Evolutionary conservation across 495 filamentous ascomycete genomes (phyloP).

Genomic region (Echria macrotheca): DNA sequence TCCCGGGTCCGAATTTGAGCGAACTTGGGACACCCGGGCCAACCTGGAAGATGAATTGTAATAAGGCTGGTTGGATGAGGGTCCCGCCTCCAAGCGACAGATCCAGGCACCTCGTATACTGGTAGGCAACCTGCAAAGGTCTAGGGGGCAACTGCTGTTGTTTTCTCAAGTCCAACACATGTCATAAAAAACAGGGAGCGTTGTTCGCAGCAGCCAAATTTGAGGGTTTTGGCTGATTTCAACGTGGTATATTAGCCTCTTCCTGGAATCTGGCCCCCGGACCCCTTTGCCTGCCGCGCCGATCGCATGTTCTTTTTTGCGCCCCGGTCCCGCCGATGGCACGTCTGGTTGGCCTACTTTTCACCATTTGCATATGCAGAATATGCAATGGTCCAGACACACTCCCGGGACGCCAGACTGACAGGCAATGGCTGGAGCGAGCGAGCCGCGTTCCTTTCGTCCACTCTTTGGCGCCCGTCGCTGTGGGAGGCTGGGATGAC

Average conservation of each 20-base stretch:
- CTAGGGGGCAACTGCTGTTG: background rate
- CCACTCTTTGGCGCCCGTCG: background rate
- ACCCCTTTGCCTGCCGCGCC: constrained; percentile 18
- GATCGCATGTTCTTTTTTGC: constrained; percentile 11
- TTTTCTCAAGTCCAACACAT: too few relatives aligned
- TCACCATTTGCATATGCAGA: constrained; percentile 20
- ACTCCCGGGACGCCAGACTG: too few relatives aligned
- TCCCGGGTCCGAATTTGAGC: constrained; percentile 2
- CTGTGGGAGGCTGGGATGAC: background rate
- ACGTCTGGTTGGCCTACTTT: constrained; percentile 17
- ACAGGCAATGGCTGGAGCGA: constrained; percentile 3
- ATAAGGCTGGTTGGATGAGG: constrained; percentile 1
- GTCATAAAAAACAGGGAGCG: background rate
- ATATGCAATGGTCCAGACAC: constrained; percentile 14
- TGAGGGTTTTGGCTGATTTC: constrained; percentile 33
- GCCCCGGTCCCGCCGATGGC: constrained; percentile 18
- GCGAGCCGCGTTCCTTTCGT: constrained; percentile 12
- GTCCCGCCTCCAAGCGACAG: constrained; percentile 3
- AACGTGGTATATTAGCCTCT: constrained; percentile 33
- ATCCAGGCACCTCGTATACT: too few relatives aligned
- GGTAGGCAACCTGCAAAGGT: too few relatives aligned
- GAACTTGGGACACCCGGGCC: background rate
- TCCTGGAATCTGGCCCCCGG: constrained; percentile 10
- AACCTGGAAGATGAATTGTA: constrained; percentile 9
- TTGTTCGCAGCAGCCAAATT: constrained; percentile 20